These are phyloP conservation scores for Osmozyma mogii DNA, from an alignment of 805 yeast genomes.

Conservation along the genomic window DNA sequence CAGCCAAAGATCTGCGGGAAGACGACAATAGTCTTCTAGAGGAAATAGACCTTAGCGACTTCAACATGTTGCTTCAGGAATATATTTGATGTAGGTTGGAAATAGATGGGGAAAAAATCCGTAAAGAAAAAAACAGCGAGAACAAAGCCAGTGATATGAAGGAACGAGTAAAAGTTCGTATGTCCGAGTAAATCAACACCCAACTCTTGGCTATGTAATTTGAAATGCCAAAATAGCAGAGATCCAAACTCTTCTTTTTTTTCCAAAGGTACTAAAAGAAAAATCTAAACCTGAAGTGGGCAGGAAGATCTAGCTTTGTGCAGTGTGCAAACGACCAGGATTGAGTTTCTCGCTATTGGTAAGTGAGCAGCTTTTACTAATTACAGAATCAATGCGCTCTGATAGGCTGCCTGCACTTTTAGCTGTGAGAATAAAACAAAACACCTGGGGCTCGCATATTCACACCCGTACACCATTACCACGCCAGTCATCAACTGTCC, in stretches of 20 bases:
- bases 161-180: too few species aligned
- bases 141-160: too few species aligned
- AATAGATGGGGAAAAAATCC: too few species aligned
- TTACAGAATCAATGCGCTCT: conserved; percentile 12
- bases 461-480: not conserved
- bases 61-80: not conserved
- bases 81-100: too few species aligned
- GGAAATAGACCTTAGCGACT: not conserved
- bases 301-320: not conserved
- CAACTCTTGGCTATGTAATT: too few species aligned
- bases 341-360: conserved; percentile 7
- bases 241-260: too few species aligned
- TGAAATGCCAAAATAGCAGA: too few species aligned
- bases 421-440: not conserved
- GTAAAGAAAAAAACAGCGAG: too few species aligned
- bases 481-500: too few species aligned
- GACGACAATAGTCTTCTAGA: conserved; percentile 19
- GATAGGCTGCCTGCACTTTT: conserved; percentile 14
- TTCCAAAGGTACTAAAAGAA: too few species aligned
- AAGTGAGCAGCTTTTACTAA: conserved; percentile 7
- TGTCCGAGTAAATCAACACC: too few species aligned
- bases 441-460: not conserved
- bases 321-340: not conserved
- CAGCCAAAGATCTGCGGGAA: conserved; percentile 34
- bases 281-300: too few species aligned